Evolutionary conservation across 2,329 filamentous ascomycete genomes (phyloP), one percentile per base, ranked within the genome.

Genomic region (Trichoderma sp.): DNA sequence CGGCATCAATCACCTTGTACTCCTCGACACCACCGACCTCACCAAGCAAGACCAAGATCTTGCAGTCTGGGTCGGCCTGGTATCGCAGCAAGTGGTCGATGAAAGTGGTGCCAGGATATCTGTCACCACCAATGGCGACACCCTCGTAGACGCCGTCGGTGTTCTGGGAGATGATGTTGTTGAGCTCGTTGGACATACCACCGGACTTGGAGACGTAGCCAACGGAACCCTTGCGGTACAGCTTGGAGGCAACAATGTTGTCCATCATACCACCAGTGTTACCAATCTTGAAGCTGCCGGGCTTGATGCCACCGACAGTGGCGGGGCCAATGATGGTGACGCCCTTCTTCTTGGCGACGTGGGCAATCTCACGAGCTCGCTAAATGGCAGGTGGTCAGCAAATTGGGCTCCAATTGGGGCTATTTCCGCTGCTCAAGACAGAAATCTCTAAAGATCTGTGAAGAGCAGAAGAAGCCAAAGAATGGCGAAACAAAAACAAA

Each of bases 181-280:
- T 99, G 81, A 99, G 87, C 88, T 99, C 96, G 89, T 99, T 99
- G 85, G 96, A 98, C 96, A 99, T 99, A 86, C 96, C 96, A 82
- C 96, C 96, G 73, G 96, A 99, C 90, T 99, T 99, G 89, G 95
- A 98, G 84, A 99, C 96, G 85, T 99, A 99, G 79, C 94, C 96
- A 77, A 99, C 95, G 78, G 96, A 98, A 79, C 96, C 96, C 87
- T 96, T 96, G 85, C 96, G 95, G 91, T 99, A 99, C 74, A 99
- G 93, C 91, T 99, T 99, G 83, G 96, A 98, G 78, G 96, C 94
- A 76, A 99, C 96, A 80, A 99, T 99, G 90, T 99, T 99, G 90
- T 99, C 96, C 96, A 99, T 99, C 96, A 99, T 99, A 85, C 96
- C 96, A 90, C 96, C 96, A 80, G 96, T 99, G 90, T 99, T 99